phyloP scores from a whole-genome alignment of 2,329 filamentous ascomycete species.

The Colletotrichum sp. region DNA sequence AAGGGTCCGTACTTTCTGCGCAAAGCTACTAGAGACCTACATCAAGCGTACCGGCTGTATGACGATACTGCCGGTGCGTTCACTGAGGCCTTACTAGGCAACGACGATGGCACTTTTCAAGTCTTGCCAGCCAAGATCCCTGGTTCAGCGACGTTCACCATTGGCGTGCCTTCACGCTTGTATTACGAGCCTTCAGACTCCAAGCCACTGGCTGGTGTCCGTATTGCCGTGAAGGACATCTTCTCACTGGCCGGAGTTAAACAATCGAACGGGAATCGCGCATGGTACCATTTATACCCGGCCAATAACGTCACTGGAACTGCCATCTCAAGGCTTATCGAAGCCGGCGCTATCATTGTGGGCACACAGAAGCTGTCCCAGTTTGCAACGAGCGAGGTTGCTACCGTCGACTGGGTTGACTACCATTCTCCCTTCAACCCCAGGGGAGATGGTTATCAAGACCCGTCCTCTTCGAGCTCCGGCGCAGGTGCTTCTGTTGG shows the following conservation, averaged over 20 bases:
- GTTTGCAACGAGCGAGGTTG: conserved; percentile 47
- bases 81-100: background rate
- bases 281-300: conserved; percentile 62
- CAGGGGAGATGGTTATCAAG: conserved; percentile 51
- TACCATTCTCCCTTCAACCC: conserved; percentile 49
- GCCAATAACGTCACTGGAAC: conserved; percentile 51
- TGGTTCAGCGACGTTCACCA: conserved; percentile 14
- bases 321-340: conserved; percentile 60
- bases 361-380: conserved; percentile 52
- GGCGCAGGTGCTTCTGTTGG: conserved; percentile 32
- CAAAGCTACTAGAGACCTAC: background rate
- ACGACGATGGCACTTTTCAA: background rate
- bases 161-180: conserved; percentile 60
- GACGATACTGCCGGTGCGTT: conserved; percentile 18
- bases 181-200: conserved; percentile 53
- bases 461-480: conserved; percentile 49
- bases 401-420: conserved; percentile 54
- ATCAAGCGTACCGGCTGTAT: background rate
- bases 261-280: conserved; percentile 60
- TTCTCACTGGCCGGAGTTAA: conserved; percentile 58
- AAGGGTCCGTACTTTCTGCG: background rate
- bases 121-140: conserved; percentile 17
- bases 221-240: conserved; percentile 66
- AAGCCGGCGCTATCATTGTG: conserved; percentile 60
- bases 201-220: conserved; percentile 55